phyloP scores from a whole-genome alignment of 2,329 filamentous ascomycete genomes.

The Penicillium janthinellum region DNA sequence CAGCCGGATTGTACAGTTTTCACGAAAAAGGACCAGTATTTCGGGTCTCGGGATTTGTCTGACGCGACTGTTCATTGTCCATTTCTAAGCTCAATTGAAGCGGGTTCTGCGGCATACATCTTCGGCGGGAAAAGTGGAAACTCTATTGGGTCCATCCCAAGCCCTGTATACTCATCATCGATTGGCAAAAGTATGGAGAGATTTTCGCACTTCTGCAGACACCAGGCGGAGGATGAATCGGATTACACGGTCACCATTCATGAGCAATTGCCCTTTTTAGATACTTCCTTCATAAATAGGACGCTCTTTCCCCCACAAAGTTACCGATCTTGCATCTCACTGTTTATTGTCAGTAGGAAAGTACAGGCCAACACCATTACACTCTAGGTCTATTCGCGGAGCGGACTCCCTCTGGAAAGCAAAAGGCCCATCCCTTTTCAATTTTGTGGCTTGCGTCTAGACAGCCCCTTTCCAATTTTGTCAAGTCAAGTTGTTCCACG shows the following conservation, averaged over 20 bases:
- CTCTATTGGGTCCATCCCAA: too few relatives aligned
- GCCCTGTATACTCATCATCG: too few relatives aligned
- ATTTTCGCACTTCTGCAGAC: neutral
- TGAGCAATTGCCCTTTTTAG: too few relatives aligned
- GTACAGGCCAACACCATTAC: too few relatives aligned
- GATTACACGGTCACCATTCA: neutral
- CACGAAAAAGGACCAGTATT: neutral
- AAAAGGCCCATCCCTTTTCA: neutral
- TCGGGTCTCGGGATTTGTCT: neutral
- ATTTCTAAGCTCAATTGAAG: neutral
- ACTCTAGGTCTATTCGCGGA: too few relatives aligned
- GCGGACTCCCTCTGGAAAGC: neutral
- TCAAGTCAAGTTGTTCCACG: neutral
- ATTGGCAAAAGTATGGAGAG: neutral
- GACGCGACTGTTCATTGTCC: neutral
- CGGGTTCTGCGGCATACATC: too few relatives aligned
- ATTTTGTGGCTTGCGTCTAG: neutral
- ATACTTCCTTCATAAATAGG: too few relatives aligned
- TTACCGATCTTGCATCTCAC: too few relatives aligned
- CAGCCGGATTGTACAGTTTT: neutral
- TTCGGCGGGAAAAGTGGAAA: too few relatives aligned
- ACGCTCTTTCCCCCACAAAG: too few relatives aligned
- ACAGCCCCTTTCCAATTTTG: neutral
- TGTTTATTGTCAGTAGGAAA: too few relatives aligned
- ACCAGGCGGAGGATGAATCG: neutral